Percentiles rank a stretch among this genome's conserved stretches.
phyloP scores from a whole-genome alignment of 306 rosid genomes.

The Vicia sativa region DNA sequence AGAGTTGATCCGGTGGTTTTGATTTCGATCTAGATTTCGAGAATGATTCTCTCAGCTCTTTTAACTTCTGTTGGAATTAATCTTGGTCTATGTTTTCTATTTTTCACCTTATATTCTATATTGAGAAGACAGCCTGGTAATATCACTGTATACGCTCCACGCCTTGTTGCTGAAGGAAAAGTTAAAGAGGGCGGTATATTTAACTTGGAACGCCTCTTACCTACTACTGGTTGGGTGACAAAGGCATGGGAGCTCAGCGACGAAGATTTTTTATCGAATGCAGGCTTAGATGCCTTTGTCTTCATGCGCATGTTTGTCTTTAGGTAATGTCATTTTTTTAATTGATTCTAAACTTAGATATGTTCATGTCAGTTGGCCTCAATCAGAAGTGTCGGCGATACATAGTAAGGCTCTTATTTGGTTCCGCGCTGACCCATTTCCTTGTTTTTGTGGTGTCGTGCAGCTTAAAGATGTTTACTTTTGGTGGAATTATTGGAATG shows the following conservation, averaged over 20 bases:
- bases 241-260: conserved; percentile 78
- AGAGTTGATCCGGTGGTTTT: conserved; percentile 37
- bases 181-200: conserved; percentile 46
- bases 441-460: conserved; percentile 8
- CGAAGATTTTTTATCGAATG: conserved; percentile 56
- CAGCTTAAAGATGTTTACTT: conserved; percentile 68
- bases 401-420: conserved; percentile 31
- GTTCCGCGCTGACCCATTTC: conserved; percentile 31
- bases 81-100: conserved; percentile 70
- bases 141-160: conserved; percentile 65
- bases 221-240: conserved; percentile 79
- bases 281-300: conserved; percentile 79
- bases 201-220: conserved; percentile 72
- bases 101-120: conserved; percentile 73
- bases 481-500: conserved; percentile 71
- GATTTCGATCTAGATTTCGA: conserved; percentile 38
- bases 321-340: conserved; percentile 46
- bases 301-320: conserved; percentile 76
- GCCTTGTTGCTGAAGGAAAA: conserved; percentile 55
- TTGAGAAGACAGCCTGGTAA: conserved; percentile 74
- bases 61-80: conserved; percentile 85
- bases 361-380: not conserved
- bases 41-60: conserved; percentile 77
- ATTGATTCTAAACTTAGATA: too few species aligned
- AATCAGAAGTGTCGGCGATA: not conserved